Evolutionary conservation across 768 basidiomycete species (phyloP).

Genomic region (Suillus brevipes): DNA sequence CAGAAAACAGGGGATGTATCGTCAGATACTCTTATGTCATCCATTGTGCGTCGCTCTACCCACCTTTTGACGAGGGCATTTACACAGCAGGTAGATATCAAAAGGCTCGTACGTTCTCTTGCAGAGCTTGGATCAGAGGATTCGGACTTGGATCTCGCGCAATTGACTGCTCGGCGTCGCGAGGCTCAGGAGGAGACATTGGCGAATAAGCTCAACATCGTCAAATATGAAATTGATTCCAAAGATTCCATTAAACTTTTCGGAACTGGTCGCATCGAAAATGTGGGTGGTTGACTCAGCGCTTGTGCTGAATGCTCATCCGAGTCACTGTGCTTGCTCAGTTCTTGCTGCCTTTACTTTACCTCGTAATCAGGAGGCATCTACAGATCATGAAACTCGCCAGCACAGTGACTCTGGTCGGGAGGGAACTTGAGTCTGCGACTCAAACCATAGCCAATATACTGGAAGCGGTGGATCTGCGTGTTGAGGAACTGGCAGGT

Average conservation of each 20-base stretch:
- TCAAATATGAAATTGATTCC: slow-evolving; percentile 35
- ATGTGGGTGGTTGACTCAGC: slow-evolving; percentile 19
- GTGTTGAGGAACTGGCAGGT: neutral
- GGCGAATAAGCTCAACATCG: slow-evolving; percentile 25
- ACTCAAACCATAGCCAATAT: neutral
- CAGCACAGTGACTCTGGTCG: slow-evolving; percentile 24
- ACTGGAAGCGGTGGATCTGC: neutral
- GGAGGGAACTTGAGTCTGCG: slow-evolving; percentile 22
- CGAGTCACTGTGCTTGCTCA: slow-evolving; percentile 12
- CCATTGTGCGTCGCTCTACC: neutral
- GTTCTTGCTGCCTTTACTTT: slow-evolving; percentile 38
- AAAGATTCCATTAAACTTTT: slow-evolving; percentile 14
- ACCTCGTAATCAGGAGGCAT: slow-evolving; percentile 36
- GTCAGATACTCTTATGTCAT: slow-evolving; percentile 20
- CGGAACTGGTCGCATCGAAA: slow-evolving; percentile 36
- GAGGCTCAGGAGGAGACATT: slow-evolving; percentile 27
- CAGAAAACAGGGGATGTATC: slow-evolving; percentile 22
- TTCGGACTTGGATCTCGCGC: slow-evolving; percentile 22
- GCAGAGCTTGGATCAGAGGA: slow-evolving; percentile 20
- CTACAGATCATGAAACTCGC: slow-evolving; percentile 33
- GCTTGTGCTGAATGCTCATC: neutral
- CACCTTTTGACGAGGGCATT: too few relatives aligned
- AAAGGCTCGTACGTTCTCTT: neutral
- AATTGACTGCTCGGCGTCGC: neutral
- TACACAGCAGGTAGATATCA: neutral